Conservation (phyloP, 2,329 filamentous ascomycete genomes). For the Aspergillus fumigatus region DNA sequence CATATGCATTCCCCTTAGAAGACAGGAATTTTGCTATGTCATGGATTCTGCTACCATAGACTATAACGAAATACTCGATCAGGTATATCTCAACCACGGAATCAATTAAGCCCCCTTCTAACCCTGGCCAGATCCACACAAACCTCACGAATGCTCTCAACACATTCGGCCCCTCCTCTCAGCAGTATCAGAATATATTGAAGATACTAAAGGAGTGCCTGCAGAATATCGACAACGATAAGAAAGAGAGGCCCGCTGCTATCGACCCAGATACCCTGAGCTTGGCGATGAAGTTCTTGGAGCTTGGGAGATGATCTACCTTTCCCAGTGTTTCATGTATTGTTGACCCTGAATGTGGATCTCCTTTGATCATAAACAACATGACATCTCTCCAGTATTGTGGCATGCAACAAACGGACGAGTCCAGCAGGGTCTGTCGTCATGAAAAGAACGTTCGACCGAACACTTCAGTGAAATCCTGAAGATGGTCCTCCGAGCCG, state of each 20-base stretch:
- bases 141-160: constrained; percentile 39
- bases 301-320: constrained; percentile 19
- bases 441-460: background rate
- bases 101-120: background rate
- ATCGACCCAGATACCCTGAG: constrained; percentile 29
- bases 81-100: constrained; percentile 12
- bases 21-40: constrained; percentile 1
- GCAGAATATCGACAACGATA: constrained; percentile 22
- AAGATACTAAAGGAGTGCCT: constrained; percentile 33
- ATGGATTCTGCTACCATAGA: background rate
- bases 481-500: background rate
- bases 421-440: background rate
- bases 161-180: constrained; percentile 36
- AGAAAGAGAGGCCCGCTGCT: constrained; percentile 3
- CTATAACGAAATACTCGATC: constrained; percentile 14
- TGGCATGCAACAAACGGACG: background rate
- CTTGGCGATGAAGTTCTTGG: constrained; percentile 31
- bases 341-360: background rate
- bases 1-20: background rate
- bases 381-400: background rate
- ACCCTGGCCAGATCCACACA: constrained; percentile 31
- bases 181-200: constrained; percentile 35
- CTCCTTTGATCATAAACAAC: background rate
- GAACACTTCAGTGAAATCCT: background rate
- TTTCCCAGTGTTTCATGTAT: background rate